These are phyloP conservation scores for Penicillium sp. DNA, from an alignment of 2,329 filamentous ascomycete species.

Conservation along the genomic window DNA sequence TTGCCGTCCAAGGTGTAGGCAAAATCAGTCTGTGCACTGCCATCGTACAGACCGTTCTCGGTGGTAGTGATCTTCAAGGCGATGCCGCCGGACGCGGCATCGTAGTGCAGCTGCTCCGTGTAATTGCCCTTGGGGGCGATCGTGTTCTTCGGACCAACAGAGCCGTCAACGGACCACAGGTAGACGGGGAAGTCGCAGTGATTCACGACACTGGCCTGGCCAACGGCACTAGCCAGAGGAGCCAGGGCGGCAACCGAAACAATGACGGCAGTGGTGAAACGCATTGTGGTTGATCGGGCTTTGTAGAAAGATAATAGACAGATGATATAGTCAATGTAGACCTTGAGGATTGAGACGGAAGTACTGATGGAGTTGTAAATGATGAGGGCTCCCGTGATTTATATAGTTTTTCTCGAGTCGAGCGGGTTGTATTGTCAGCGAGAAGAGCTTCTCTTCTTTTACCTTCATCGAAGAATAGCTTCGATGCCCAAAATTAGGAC, in stretches of 20 bases:
- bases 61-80: slow-evolving; percentile 41
- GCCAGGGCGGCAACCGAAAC: slow-evolving; percentile 32
- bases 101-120: slow-evolving; percentile 34
- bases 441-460: background rate
- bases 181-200: slow-evolving; percentile 37
- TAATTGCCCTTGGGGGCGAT: slow-evolving; percentile 33
- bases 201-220: slow-evolving; percentile 39
- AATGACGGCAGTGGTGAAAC: slow-evolving; percentile 28
- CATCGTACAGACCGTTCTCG: slow-evolving; percentile 35
- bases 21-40: slow-evolving; percentile 38
- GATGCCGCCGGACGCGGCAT: slow-evolving; percentile 39
- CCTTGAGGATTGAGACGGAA: background rate
- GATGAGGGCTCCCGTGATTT: background rate
- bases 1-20: slow-evolving; percentile 40
- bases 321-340: background rate
- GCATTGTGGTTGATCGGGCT: slow-evolving; percentile 22
- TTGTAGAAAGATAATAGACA: background rate
- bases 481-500: background rate
- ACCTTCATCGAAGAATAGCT: background rate
- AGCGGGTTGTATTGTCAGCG: background rate
- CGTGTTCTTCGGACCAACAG: slow-evolving; percentile 28
- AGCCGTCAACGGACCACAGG: slow-evolving; percentile 38
- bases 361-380: background rate
- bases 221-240: slow-evolving; percentile 32
- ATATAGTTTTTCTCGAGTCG: background rate